Base-by-base conservation (phyloP, 2,329 filamentous ascomycete species). In the Penicillium sp. region DNA sequence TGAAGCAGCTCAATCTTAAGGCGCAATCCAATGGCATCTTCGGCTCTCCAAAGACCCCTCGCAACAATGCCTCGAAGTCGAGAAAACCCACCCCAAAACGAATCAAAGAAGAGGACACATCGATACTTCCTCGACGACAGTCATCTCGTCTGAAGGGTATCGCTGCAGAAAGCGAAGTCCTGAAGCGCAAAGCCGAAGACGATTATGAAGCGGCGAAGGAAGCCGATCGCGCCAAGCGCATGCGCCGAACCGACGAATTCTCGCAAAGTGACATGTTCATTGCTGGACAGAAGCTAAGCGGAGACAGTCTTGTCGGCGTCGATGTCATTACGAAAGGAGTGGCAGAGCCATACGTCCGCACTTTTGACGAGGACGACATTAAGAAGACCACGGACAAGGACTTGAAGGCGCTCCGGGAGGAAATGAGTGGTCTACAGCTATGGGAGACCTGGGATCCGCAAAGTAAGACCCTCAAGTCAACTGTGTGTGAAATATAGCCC, bases 371-470 rank as follows among this genome's bases (percentile, higher is more conserved):
- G n/a, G 85, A 92, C 1, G 89, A 96, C 70, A 81, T 94, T 4
- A 85, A 87, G 55, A 84, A 90, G 57, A 95, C 90, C 0, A 86
- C 83, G 0, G 86, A 96, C 65, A 85, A 88, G 63, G 85, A 86
- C 21, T 67, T 97, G 7, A 88, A 87, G 66, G 81, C 82, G 0
- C 60, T 96, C 49, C 79, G 93, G 29, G 79, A 89, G 68, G 85
- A 85, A 42, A 92, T 97, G 87, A 87, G 84, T 54, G 79, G 82
- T 0, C 71, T 99, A 18, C 79, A 87, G 57, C 69, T 99, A 0
- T 97, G 95, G 76, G 87, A 95, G 52, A 85, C 86, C 13, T 96
- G 89, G 81, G 82, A 85, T 18, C 91, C 92, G 0, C 92, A 87
- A 64, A 83, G 90, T 88, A 74, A 55, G 81, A 71, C 24, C 2